A percentile compares a stretch with the other conserved stretches of the same genome.
phyloP scores from a whole-genome alignment of 2,329 filamentous ascomycete species.

The Penicillium sp. region DNA sequence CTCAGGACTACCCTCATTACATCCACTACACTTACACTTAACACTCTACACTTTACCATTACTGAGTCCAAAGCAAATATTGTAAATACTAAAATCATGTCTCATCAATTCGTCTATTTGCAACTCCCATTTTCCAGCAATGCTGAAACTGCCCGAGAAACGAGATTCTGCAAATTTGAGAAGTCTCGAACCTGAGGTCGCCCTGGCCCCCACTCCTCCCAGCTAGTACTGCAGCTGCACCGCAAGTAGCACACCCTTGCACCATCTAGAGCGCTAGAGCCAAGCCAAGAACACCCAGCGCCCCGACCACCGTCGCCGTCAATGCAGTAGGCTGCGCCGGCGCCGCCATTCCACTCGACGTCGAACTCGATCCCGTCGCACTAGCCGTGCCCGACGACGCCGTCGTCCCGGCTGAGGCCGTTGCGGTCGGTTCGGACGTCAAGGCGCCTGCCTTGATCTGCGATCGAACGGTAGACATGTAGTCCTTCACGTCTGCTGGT shows the following conservation, averaged over 20 bases:
- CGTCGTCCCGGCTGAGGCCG: slow-evolving; percentile 4
- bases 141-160: not conserved
- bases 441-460: slow-evolving; percentile 34
- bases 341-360: slow-evolving; percentile 18
- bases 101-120: slow-evolving; percentile 1
- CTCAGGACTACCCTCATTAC: no score
- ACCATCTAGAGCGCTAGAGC: slow-evolving; percentile 26
- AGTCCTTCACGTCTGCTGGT: slow-evolving; percentile 37
- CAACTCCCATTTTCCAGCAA: not conserved
- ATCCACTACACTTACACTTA: no score
- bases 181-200: not conserved
- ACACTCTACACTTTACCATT: no score
- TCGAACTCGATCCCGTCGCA: slow-evolving; percentile 19
- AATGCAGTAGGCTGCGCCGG: slow-evolving; percentile 25
- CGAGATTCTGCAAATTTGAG: not conserved
- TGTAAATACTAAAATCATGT: slow-evolving; percentile 7
- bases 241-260: no score
- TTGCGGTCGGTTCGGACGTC: slow-evolving; percentile 20
- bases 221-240: not conserved
- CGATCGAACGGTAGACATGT: slow-evolving; percentile 35
- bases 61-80: not conserved
- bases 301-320: slow-evolving; percentile 24
- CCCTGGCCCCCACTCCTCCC: not conserved
- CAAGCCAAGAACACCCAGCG: slow-evolving; percentile 28
- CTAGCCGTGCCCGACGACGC: slow-evolving; percentile 14